Evolutionary conservation across 305 asterid species (phyloP).

Genomic region (Fraxinus sp.): DNA sequence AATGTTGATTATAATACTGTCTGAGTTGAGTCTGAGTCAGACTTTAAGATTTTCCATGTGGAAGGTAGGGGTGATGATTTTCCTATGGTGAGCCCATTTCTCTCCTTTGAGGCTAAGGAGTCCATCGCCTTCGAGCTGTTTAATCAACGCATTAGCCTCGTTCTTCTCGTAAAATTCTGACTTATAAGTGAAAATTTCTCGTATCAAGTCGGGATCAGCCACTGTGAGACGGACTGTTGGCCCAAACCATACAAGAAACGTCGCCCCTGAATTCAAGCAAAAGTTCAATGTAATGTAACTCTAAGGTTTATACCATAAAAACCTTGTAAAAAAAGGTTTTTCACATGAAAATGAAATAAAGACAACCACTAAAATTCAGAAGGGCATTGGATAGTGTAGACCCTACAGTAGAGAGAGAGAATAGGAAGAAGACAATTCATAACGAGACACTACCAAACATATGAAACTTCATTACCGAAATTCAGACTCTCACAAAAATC

Average conservation of each 20-base stretch:
- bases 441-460: neutral
- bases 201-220: constrained; percentile 68
- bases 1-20: neutral
- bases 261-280: constrained; percentile 51
- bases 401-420: constrained; percentile 36
- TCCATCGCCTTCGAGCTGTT: constrained; percentile 92
- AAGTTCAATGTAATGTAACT: neutral
- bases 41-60: constrained; percentile 86
- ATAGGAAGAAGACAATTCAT: neutral
- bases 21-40: neutral
- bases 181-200: constrained; percentile 68
- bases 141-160: constrained; percentile 66
- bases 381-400: constrained; percentile 63
- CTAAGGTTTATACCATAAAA: neutral
- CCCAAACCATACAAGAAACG: constrained; percentile 88
- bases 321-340: neutral
- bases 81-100: constrained; percentile 96
- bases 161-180: constrained; percentile 76
- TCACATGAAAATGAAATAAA: neutral
- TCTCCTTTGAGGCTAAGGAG: constrained; percentile 75
- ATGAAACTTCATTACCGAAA: constrained; percentile 12
- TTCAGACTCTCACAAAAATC: neutral
- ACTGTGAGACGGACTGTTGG: constrained; percentile 72
- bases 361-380: constrained; percentile 2
- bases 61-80: constrained; percentile 78